Percentiles rank a stretch among this genome's conserved stretches.
phyloP scores from a whole-genome alignment of 805 yeast species.

The Kodamaea hsintzibuensis region DNA sequence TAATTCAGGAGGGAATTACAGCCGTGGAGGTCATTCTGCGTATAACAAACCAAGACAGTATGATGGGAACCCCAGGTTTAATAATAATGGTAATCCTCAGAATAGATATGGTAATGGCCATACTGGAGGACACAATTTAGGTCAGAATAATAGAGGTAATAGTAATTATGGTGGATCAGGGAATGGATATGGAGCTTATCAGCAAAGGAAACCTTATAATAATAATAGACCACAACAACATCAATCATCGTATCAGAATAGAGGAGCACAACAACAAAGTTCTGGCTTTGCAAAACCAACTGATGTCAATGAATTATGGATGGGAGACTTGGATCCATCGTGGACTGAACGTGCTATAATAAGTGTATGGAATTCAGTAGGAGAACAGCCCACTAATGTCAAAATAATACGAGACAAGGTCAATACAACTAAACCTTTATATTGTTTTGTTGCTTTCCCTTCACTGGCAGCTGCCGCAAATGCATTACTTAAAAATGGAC shows the following conservation, averaged over 20 bases:
- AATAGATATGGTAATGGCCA: background rate
- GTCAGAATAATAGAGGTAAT: background rate
- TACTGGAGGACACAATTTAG: background rate
- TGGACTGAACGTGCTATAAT: conserved; percentile 75
- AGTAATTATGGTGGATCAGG: background rate
- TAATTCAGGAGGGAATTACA: conserved; percentile 9
- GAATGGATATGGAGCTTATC: background rate
- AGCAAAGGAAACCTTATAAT: background rate
- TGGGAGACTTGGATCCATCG: conserved; percentile 87
- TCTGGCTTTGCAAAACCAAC: background rate
- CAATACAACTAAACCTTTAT: conserved; percentile 43
- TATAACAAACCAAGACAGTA: conserved; percentile 1
- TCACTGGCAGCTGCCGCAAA: conserved; percentile 58
- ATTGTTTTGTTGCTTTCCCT: conserved; percentile 80
- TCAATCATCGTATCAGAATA: background rate
- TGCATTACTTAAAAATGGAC: conserved; percentile 70
- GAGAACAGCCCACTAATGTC: conserved; percentile 59
- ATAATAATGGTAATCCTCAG: background rate
- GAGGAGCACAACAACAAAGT: background rate
- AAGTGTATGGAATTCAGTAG: conserved; percentile 68
- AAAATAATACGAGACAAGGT: conserved; percentile 72
- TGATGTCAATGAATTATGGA: conserved; percentile 53
- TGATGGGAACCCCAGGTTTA: background rate
- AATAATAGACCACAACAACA: background rate
- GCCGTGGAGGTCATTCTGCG: conserved; percentile 7